Conservation (phyloP, 2,329 filamentous ascomycete genomes). For the Penicillium sp. region DNA sequence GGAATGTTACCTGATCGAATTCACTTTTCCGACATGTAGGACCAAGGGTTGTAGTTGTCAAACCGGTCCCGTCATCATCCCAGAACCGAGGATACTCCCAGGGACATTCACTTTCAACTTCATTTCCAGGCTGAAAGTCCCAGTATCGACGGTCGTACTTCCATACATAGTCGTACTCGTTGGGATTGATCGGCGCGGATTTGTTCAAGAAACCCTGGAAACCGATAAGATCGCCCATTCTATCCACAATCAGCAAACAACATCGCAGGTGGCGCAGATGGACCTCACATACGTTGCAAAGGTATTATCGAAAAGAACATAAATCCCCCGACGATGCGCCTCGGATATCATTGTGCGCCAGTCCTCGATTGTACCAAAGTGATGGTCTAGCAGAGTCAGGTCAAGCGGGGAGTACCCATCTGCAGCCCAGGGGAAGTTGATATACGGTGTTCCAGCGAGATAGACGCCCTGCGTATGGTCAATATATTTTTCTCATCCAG, state of each 20-base stretch:
- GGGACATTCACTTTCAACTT: conserved; percentile 53
- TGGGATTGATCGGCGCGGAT: conserved; percentile 53
- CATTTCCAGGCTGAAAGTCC: conserved; percentile 58
- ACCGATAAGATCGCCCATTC: conserved; percentile 60
- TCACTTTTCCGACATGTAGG: conserved; percentile 58
- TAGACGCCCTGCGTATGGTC: conserved; percentile 52
- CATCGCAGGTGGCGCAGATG: neutral
- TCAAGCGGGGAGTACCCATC: conserved; percentile 63
- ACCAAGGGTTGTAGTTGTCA: conserved; percentile 52
- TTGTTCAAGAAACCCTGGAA: conserved; percentile 61
- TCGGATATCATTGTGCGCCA: conserved; percentile 63
- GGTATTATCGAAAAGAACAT: conserved; percentile 66
- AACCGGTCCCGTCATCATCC: conserved; percentile 53
- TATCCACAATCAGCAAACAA: neutral
- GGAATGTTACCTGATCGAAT: conserved; percentile 52
- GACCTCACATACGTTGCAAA: conserved; percentile 55
- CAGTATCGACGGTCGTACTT: conserved; percentile 56
- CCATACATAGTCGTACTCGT: conserved; percentile 58
- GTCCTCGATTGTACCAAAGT: conserved; percentile 59
- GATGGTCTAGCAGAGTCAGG: conserved; percentile 62
- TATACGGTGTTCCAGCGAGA: conserved; percentile 61
- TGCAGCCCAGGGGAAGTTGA: conserved; percentile 64
- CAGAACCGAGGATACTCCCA: conserved; percentile 64
- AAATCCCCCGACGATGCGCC: conserved; percentile 64
- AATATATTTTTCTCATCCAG: conserved; percentile 26